Conservation (phyloP, 129 eudicot species). For the Lactuca saligna region DNA sequence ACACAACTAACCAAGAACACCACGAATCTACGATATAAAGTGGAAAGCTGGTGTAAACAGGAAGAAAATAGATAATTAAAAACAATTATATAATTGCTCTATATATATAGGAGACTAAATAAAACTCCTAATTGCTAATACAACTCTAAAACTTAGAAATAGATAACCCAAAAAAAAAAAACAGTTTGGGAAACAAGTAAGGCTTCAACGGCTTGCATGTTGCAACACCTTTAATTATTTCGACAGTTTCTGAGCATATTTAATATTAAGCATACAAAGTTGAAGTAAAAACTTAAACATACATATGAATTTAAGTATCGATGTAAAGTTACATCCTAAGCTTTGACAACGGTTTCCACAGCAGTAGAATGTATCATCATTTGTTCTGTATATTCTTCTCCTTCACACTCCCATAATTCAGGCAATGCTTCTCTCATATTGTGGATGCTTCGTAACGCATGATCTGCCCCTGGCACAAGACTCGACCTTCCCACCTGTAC, state of each 20-base stretch:
- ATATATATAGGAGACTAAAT: too few species aligned
- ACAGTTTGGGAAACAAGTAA: too few species aligned
- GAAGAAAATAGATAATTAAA: too few species aligned
- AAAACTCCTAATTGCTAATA: too few species aligned
- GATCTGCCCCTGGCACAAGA: conserved; percentile 78
- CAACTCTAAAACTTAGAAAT: too few species aligned
- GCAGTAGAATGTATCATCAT: conserved; percentile 38
- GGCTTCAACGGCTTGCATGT: too few species aligned
- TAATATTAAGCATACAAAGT: neutral
- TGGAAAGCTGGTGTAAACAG: too few species aligned
- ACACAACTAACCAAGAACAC: too few species aligned
- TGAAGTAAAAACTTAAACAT: neutral
- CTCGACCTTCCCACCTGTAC: conserved; percentile 80
- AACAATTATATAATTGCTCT: too few species aligned
- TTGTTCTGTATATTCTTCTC: conserved; percentile 54
- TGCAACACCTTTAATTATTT: too few species aligned
- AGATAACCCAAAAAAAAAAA: too few species aligned
- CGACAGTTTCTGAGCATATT: neutral
- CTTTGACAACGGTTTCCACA: conserved; percentile 65
- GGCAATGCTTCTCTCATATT: conserved; percentile 85
- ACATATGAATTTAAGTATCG: neutral
- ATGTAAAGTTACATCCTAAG: conserved; percentile 27
- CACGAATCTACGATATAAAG: too few species aligned
- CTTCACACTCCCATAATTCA: conserved; percentile 65
- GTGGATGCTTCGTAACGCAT: conserved; percentile 81